Base-by-base conservation (phyloP, 2,329 filamentous ascomycete species). In the Fusarium fujikuroi region DNA sequence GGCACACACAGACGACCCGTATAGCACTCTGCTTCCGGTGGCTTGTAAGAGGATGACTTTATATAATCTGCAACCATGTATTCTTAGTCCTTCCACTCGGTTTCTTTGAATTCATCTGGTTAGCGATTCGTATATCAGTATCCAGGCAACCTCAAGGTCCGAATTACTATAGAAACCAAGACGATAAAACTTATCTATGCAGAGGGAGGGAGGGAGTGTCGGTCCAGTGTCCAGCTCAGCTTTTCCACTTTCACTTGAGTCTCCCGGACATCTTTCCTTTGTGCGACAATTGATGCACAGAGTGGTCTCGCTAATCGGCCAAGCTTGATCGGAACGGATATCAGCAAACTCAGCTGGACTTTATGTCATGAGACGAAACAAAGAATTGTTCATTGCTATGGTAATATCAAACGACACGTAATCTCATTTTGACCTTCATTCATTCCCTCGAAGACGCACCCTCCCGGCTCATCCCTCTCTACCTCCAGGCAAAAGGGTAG, bases 21-120 rank as follows among this genome's bases (percentile, higher is more conserved):
- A 59, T 69, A 66, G 70, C 47, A 36, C 39, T 28, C 28, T 60
- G 42, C 30, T 62, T 43, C 68, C 53, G 40, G 49, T 49, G 53
- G 40, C 63, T 69, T 63, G 44, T 21, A 39, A 40, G 32, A 59
- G 39, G 19, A 42, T 37, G 42, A 18, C 21, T 40, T 18, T 66
- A 23, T 23, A 23, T 52, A 40, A 25, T 36, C 30, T 36, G n/a
- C n/a, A 50, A 54, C 34, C 23, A 12, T 37, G 49, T 25, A 39
- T 39, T 37, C 14, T 39, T 53, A 16, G 19, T 25, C 34, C 23
- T 39, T 53, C 34, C 36, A 11, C 23, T 25, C 14, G 23, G 23
- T 16, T 28, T 40, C 10, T 28, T 54, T 36, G 18, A n/a, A 39
- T 54, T n/a, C 15, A n/a, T 40, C 21, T 25, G 34, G 25, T 44